Evolutionary conservation across 768 basidiomycete species (phyloP).

Genomic region (Coprinellus micaceus): DNA sequence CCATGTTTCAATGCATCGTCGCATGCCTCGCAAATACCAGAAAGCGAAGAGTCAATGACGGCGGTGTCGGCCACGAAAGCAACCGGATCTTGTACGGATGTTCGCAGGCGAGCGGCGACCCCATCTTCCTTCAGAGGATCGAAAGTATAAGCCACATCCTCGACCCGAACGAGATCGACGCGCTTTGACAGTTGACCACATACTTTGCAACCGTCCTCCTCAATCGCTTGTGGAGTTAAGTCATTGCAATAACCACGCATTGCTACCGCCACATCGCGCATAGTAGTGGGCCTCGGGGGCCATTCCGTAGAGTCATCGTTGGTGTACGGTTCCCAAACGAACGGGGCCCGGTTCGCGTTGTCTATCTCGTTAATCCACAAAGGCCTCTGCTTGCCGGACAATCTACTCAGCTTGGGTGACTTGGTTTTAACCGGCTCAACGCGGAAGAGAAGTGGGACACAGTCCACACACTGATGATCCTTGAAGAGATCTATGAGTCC

Average conservation of each 20-base stretch:
- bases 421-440: not conserved
- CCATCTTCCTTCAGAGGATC: not conserved
- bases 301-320: not conserved
- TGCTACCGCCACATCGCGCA: not conserved
- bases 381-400: not conserved
- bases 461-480: not conserved
- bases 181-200: constrained; percentile 17
- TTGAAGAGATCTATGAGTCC: not conserved
- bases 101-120: not conserved
- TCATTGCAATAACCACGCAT: constrained; percentile 9
- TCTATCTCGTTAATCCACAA: not conserved
- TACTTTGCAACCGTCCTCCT: constrained; percentile 23
- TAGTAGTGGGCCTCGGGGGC: not conserved
- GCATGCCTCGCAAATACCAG: not conserved
- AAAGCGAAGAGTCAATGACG: not conserved
- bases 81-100: not conserved
- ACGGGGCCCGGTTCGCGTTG: not conserved
- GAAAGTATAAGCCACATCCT: not conserved
- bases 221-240: constrained; percentile 3
- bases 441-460: not conserved
- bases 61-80: not conserved
- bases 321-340: not conserved
- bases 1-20: not conserved
- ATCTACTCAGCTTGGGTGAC: not conserved
- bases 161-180: constrained; percentile 16